Evolutionary conservation across 345 rosid genomes (phyloP).

Genomic region (Jatropha curcas): DNA sequence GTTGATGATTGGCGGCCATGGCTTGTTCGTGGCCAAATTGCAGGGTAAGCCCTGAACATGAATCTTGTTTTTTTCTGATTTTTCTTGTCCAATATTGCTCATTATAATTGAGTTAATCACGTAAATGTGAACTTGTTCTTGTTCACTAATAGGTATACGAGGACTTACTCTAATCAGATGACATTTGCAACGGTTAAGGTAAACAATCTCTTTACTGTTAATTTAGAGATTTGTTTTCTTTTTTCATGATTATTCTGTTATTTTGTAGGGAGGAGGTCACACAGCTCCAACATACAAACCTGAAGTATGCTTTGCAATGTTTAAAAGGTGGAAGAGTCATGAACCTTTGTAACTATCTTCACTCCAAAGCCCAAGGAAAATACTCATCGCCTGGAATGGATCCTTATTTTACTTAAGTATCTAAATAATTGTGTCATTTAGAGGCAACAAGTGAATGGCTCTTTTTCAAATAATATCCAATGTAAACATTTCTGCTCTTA

Average conservation of each 20-base stretch:
- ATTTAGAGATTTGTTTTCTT: not conserved
- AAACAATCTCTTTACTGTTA: not conserved
- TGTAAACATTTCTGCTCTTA: not conserved
- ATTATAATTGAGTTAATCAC: too few species aligned
- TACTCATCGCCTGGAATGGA: not conserved
- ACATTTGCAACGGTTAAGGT: constrained; percentile 76
- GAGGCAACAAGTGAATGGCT: not conserved
- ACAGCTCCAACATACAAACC: constrained; percentile 53
- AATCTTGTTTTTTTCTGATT: too few species aligned
- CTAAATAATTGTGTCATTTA: not conserved
- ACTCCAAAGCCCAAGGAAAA: not conserved
- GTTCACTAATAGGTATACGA: constrained; percentile 59
- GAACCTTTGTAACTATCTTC: constrained; percentile 25
- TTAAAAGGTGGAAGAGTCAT: constrained; percentile 40
- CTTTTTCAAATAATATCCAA: not conserved
- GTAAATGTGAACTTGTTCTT: too few species aligned
- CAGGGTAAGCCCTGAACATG: constrained; percentile 23
- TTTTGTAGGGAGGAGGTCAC: constrained; percentile 67
- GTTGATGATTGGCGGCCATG: constrained; percentile 32
- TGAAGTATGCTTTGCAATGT: constrained; percentile 46
- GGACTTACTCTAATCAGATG: constrained; percentile 62
- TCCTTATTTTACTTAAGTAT: too few species aligned
- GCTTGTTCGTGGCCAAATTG: constrained; percentile 33
- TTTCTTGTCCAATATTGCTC: not conserved
- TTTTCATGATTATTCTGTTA: not conserved